Percentiles rank a stretch among this genome's conserved stretches.
These are phyloP conservation scores for Puccinia coronata DNA, from an alignment of 1,284 basidiomycete genomes.

Conservation along the genomic window DNA sequence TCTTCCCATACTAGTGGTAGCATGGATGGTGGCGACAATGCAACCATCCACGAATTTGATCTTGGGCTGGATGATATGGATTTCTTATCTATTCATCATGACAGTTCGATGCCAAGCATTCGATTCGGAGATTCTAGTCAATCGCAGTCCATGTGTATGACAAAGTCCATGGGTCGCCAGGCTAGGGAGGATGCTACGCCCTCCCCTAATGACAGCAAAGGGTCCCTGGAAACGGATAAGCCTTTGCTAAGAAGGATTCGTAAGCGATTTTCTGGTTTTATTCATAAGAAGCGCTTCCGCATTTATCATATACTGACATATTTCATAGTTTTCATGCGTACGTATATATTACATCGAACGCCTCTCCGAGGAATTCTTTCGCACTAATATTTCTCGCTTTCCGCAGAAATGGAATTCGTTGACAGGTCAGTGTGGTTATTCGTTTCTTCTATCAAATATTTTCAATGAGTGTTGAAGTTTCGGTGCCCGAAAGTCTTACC, in stretches of 20 bases:
- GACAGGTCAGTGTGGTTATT: slow-evolving; percentile 27
- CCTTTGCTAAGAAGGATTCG: slow-evolving; percentile 31
- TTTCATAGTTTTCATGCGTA: slow-evolving; percentile 45
- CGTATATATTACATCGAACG: neutral
- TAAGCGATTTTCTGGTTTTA: neutral
- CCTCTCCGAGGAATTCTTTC: neutral
- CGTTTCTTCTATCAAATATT: neutral
- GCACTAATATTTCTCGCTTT: slow-evolving; percentile 8
- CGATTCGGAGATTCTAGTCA: slow-evolving; percentile 39
- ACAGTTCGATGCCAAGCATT: slow-evolving; percentile 42
- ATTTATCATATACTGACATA: neutral
- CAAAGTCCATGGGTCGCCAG: neutral
- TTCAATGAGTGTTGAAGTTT: neutral
- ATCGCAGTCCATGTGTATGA: slow-evolving; percentile 22
- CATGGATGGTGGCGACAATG: slow-evolving; percentile 30
- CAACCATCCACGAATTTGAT: slow-evolving; percentile 38
- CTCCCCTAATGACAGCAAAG: neutral
- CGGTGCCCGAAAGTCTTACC: slow-evolving; percentile 36
- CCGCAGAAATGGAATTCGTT: slow-evolving; percentile 46
- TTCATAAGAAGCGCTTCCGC: neutral
- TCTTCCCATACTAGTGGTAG: slow-evolving; percentile 19
- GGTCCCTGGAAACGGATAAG: slow-evolving; percentile 2
- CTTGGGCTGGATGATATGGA: slow-evolving; percentile 42
- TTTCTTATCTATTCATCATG: slow-evolving; percentile 33
- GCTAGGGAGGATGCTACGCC: neutral